These are phyloP conservation scores for Firmiana major DNA, from an alignment of 345 rosid genomes.

Conservation along the genomic window DNA sequence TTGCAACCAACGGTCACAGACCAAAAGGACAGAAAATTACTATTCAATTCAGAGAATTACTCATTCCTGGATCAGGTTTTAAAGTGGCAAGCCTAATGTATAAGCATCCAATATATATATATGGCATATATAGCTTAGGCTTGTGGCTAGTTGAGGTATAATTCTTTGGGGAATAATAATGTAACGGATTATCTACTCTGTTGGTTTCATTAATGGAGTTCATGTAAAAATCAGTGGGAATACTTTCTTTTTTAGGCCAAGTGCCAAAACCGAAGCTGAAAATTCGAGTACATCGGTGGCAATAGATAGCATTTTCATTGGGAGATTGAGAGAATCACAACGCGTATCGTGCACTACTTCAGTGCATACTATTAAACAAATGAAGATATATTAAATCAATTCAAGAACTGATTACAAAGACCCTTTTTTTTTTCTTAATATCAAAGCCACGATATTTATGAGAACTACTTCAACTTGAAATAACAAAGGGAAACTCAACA, in stretches of 20 bases:
- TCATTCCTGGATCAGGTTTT: not conserved
- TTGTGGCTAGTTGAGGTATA: not conserved
- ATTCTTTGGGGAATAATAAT: not conserved
- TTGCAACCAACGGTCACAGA: constrained; percentile 25
- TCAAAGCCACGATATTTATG: constrained; percentile 19
- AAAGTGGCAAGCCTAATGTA: not conserved
- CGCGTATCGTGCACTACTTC: not conserved
- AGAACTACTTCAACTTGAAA: constrained; percentile 12
- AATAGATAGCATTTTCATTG: not conserved
- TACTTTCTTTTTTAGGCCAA: not conserved
- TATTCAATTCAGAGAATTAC: not conserved
- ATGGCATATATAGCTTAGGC: not conserved
- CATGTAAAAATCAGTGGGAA: not conserved
- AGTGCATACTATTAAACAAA: constrained; percentile 21
- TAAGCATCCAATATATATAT: not conserved
- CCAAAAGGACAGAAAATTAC: constrained; percentile 5
- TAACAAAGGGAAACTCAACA: constrained; percentile 17
- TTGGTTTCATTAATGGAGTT: not conserved
- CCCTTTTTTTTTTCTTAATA: not conserved
- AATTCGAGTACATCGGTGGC: not conserved
- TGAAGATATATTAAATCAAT: constrained; percentile 20
- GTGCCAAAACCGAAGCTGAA: not conserved
- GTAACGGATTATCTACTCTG: not conserved
- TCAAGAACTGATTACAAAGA: constrained; percentile 14
- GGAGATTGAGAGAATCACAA: not conserved